These are phyloP conservation scores for Blumeria hordei DNA, from an alignment of 2,329 filamentous ascomycete species.

Conservation along the genomic window DNA sequence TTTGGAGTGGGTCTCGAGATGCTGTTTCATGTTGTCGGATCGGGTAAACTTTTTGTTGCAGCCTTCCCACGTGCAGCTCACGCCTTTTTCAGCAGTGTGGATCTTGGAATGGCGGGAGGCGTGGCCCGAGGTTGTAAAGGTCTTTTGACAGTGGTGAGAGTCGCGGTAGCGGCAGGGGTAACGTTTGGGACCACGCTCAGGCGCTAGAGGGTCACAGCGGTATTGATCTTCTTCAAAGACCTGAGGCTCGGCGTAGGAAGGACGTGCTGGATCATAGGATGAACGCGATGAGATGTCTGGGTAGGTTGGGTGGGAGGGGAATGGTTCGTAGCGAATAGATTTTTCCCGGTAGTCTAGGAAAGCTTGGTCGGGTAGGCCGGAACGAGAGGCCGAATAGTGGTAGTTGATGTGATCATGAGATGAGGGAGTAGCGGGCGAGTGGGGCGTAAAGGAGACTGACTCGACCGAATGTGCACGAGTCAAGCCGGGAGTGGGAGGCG, in stretches of 20 bases:
- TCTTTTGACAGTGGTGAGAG: slow-evolving; percentile 48
- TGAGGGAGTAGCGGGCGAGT: slow-evolving; percentile 26
- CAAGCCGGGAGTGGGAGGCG: slow-evolving; percentile 24
- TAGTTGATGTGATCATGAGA: slow-evolving; percentile 20
- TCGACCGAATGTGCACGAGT: slow-evolving; percentile 36
- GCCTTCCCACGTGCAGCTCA: slow-evolving; percentile 39
- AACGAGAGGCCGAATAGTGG: slow-evolving; percentile 5
- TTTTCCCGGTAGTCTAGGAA: slow-evolving; percentile 12
- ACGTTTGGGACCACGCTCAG: slow-evolving; percentile 24
- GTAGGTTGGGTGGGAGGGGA: not conserved
- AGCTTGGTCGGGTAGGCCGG: slow-evolving; percentile 9
- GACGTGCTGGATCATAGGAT: slow-evolving; percentile 2
- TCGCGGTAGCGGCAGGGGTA: slow-evolving; percentile 55
- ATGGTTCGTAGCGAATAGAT: slow-evolving; percentile 1
- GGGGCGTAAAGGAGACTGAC: slow-evolving; percentile 29
- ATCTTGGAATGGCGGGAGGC: slow-evolving; percentile 71
- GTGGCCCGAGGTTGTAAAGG: slow-evolving; percentile 64
- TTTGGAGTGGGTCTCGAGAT: slow-evolving; percentile 53
- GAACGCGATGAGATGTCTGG: slow-evolving; percentile 3
- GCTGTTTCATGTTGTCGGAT: slow-evolving; percentile 74
- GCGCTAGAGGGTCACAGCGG: slow-evolving; percentile 2
- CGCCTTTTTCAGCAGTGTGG: slow-evolving; percentile 59
- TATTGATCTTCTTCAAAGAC: slow-evolving; percentile 9
- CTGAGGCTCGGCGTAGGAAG: slow-evolving; percentile 3
- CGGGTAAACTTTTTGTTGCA: slow-evolving; percentile 64